Percentiles rank a stretch among this genome's conserved stretches.
phyloP scores from a whole-genome alignment of 345 rosid species.

The Eucalyptus regnans region DNA sequence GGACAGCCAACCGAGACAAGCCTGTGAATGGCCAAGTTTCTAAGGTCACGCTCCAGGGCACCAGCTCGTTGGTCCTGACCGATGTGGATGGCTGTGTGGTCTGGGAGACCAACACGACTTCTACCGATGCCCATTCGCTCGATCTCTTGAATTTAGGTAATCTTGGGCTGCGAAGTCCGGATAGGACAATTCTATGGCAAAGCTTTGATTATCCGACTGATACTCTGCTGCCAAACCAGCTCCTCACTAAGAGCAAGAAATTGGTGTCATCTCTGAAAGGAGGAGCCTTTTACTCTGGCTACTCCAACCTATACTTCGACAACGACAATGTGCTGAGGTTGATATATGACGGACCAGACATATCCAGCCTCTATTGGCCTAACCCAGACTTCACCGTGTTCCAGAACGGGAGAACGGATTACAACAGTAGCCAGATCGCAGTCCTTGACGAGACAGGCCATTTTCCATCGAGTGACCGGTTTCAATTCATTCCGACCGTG shows the following conservation, averaged over 20 bases:
- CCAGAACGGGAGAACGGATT: constrained; percentile 15
- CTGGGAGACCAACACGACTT: constrained; percentile 21
- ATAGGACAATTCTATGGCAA: constrained; percentile 16
- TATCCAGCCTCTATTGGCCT: constrained; percentile 37
- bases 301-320: constrained; percentile 5
- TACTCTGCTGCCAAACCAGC: constrained; percentile 32
- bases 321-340: constrained; percentile 21
- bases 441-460: constrained; percentile 16
- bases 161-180: constrained; percentile 10
- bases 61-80: constrained; percentile 19
- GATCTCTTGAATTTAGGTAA: constrained; percentile 31
- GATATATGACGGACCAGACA: constrained; percentile 27
- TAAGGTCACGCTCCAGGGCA: constrained; percentile 2
- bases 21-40: constrained; percentile 33
- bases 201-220: constrained; percentile 33
- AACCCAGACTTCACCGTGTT: background rate
- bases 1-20: constrained; percentile 30
- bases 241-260: constrained; percentile 5
- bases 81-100: constrained; percentile 11
- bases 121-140: background rate
- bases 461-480: constrained; percentile 20
- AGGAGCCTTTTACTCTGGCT: background rate
- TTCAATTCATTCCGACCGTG: constrained; percentile 14
- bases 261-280: constrained; percentile 11
- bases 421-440: constrained; percentile 17